phyloP scores from a whole-genome alignment of 495 filamentous ascomycete species.

The Xylaria nigripes region DNA sequence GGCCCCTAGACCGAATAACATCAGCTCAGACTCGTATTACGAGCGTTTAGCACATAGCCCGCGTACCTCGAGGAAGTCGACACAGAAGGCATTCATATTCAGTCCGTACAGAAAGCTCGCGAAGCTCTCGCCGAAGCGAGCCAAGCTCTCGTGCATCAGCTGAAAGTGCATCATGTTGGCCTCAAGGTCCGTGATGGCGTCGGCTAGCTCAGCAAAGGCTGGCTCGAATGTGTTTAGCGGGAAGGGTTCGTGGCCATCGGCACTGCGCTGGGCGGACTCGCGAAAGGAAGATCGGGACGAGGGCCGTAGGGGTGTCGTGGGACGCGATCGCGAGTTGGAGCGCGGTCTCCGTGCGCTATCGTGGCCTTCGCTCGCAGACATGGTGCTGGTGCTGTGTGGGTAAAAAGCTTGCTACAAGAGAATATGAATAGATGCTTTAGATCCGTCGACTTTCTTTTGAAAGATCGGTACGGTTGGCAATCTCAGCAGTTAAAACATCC shows the following conservation, averaged over 20 bases:
- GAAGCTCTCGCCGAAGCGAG: slow-evolving; percentile 92
- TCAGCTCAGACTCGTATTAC: not conserved
- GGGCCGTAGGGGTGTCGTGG: slow-evolving; percentile 87
- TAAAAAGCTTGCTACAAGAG: too few species aligned
- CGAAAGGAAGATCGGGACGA: slow-evolving; percentile 83
- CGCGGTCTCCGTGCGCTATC: slow-evolving; percentile 27
- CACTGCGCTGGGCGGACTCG: slow-evolving; percentile 46
- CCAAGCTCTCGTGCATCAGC: slow-evolving; percentile 91
- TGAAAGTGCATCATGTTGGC: slow-evolving; percentile 96
- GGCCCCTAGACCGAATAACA: slow-evolving; percentile 30
- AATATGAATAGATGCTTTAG: not conserved
- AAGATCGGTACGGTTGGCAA: not conserved
- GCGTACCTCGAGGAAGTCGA: slow-evolving; percentile 87
- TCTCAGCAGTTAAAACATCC: too few species aligned
- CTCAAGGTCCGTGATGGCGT: slow-evolving; percentile 91
- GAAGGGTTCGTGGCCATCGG: slow-evolving; percentile 53
- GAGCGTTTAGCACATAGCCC: not conserved
- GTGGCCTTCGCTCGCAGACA: slow-evolving; percentile 25
- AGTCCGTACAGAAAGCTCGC: slow-evolving; percentile 90
- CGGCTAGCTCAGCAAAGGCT: slow-evolving; percentile 85
- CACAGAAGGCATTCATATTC: slow-evolving; percentile 99
- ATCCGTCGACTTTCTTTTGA: not conserved
- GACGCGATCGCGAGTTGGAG: slow-evolving; percentile 59
- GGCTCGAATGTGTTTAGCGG: slow-evolving; percentile 80
- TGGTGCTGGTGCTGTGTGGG: slow-evolving; percentile 3